Evolutionary conservation across 2,329 filamentous ascomycete species (phyloP).

Genomic region (Periconia digitata): DNA sequence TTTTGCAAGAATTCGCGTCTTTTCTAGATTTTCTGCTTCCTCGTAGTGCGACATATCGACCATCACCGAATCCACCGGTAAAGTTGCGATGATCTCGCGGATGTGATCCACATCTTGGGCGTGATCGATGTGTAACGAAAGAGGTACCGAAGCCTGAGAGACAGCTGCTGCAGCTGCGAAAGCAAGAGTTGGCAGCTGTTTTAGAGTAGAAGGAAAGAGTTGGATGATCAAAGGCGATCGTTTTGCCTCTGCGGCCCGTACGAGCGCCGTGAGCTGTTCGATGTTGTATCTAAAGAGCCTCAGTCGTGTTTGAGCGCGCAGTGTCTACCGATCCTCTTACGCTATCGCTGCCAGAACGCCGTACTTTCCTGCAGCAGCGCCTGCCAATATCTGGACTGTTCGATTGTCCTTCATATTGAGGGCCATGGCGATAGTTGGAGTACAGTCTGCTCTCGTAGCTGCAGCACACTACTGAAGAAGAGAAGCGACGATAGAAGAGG

Average conservation of each 20-base stretch:
- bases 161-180: slow-evolving; percentile 47
- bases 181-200: slow-evolving; percentile 59
- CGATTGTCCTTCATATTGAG: slow-evolving; percentile 21
- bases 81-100: slow-evolving; percentile 47
- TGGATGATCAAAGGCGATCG: slow-evolving; percentile 40
- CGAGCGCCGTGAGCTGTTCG: slow-evolving; percentile 38
- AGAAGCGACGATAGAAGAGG: no score
- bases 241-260: slow-evolving; percentile 37
- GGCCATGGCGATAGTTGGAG: no score
- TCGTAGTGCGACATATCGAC: slow-evolving; percentile 75
- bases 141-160: slow-evolving; percentile 44
- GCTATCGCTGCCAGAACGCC: slow-evolving; percentile 55
- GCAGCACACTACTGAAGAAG: neutral
- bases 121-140: slow-evolving; percentile 52
- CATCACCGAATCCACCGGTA: slow-evolving; percentile 72
- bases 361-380: slow-evolving; percentile 58
- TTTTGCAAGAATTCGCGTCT: slow-evolving; percentile 61
- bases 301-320: slow-evolving; percentile 3
- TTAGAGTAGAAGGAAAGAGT: slow-evolving; percentile 62
- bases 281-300: slow-evolving; percentile 32
- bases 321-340: slow-evolving; percentile 15
- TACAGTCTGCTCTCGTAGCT: no score
- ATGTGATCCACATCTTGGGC: slow-evolving; percentile 49
- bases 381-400: slow-evolving; percentile 54
- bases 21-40: slow-evolving; percentile 68